A percentile compares a stretch with the other conserved stretches of the same genome.
phyloP scores from a whole-genome alignment of 495 filamentous ascomycete genomes.

The Daldinia childiae region DNA sequence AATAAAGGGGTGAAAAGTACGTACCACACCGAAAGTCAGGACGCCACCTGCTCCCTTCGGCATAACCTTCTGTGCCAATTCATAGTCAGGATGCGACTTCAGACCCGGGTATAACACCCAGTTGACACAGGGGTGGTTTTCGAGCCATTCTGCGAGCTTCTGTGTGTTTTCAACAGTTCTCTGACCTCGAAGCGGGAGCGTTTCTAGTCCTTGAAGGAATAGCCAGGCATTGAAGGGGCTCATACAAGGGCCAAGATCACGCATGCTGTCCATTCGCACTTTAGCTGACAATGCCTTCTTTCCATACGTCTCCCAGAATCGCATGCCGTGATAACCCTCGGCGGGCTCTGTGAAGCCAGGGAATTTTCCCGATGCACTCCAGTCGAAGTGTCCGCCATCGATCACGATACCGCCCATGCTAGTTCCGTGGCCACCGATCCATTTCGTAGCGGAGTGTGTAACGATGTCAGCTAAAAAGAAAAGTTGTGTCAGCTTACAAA shows the following conservation, averaged over 20 bases:
- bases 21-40: slow-evolving; percentile 53
- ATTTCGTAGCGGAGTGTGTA: slow-evolving; percentile 54
- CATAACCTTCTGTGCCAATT: slow-evolving; percentile 48
- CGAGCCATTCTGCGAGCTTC: slow-evolving; percentile 53
- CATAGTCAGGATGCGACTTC: slow-evolving; percentile 52
- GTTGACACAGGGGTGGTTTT: slow-evolving; percentile 48
- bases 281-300: slow-evolving; percentile 51
- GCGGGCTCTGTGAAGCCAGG: slow-evolving; percentile 54
- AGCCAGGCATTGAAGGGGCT: slow-evolving; percentile 55
- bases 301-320: slow-evolving; percentile 57
- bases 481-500: slow-evolving; percentile 37
- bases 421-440: slow-evolving; percentile 57
- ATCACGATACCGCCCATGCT: slow-evolving; percentile 56
- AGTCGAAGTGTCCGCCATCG: slow-evolving; percentile 56
- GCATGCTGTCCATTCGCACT: slow-evolving; percentile 55
- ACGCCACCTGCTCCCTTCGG: slow-evolving; percentile 53
- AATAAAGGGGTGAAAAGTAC: slow-evolving; percentile 59
- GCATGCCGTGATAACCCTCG: slow-evolving; percentile 55
- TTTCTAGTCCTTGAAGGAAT: slow-evolving; percentile 55
- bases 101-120: slow-evolving; percentile 56
- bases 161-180: slow-evolving; percentile 52
- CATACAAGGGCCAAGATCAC: slow-evolving; percentile 53
- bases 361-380: slow-evolving; percentile 53
- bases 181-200: slow-evolving; percentile 49
- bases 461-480: slow-evolving; percentile 52